These are phyloP conservation scores for Phytophthora quininea DNA, from an alignment of 352 stramenopile species.

Conservation along the genomic window DNA sequence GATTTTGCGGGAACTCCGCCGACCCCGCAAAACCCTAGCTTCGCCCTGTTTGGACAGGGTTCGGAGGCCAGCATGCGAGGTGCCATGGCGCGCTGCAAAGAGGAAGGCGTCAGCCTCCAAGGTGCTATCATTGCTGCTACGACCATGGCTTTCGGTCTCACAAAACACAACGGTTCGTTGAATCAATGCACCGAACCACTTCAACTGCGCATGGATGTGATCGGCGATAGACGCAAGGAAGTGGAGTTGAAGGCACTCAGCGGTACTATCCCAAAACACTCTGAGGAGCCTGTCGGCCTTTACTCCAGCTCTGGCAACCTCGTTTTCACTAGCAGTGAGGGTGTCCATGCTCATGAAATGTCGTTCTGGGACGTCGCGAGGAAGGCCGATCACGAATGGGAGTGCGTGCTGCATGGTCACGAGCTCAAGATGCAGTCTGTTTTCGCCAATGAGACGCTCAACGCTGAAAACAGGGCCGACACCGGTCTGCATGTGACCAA, in stretches of 20 bases:
- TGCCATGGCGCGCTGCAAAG: conserved; percentile 41
- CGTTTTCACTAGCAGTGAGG: conserved; percentile 60
- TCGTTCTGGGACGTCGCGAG: conserved; percentile 63
- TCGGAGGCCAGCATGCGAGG: conserved; percentile 46
- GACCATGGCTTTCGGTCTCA: conserved; percentile 53
- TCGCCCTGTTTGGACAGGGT: conserved; percentile 50
- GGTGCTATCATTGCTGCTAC: conserved; percentile 49
- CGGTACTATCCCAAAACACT: conserved; percentile 8
- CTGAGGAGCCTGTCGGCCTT: conserved; percentile 44
- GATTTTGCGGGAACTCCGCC: conserved; percentile 45
- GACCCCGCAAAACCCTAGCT: conserved; percentile 47
- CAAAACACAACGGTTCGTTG: conserved; percentile 38
- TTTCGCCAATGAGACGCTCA: conserved; percentile 65
- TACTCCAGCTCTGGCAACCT: conserved; percentile 54
- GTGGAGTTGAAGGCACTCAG: conserved; percentile 25
- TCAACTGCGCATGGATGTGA: conserved; percentile 58
- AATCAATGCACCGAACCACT: conserved; percentile 28
- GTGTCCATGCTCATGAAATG: conserved; percentile 33
- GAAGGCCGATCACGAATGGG: conserved; percentile 54
- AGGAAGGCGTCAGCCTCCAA: conserved; percentile 49
- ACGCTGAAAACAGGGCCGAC: conserved; percentile 35
- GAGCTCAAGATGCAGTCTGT: conserved; percentile 69
- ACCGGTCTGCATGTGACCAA: conserved; percentile 44
- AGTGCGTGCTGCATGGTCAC: conserved; percentile 47
- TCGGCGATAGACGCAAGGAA: conserved; percentile 47